phyloP scores from a whole-genome alignment of 352 stramenopile species.

The Pythium monospermum region DNA sequence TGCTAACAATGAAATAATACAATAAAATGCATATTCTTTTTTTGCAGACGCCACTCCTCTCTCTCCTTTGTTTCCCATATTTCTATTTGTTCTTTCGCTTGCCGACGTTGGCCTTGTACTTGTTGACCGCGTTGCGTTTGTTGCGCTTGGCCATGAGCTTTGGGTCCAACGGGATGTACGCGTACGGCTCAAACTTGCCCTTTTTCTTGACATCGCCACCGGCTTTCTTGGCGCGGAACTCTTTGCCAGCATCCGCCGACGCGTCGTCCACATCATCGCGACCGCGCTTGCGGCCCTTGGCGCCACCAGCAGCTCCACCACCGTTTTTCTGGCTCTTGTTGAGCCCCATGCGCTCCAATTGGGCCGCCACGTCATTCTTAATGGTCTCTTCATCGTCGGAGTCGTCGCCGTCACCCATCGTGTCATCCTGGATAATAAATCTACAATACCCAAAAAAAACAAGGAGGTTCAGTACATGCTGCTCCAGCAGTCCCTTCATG shows the following conservation, averaged over 20 bases:
- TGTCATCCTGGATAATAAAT: constrained; percentile 74
- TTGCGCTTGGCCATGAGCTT: constrained; percentile 91
- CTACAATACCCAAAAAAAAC: too few species aligned
- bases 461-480: too few species aligned
- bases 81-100: constrained; percentile 63
- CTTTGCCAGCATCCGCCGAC: constrained; percentile 64
- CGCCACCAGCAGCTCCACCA: too few species aligned
- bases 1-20: constrained; percentile 10
- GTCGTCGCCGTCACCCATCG: constrained; percentile 59
- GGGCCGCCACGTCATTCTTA: constrained; percentile 75
- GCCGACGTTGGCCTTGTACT: constrained; percentile 72
- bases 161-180: constrained; percentile 96
- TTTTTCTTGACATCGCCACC: constrained; percentile 96
- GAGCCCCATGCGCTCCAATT: constrained; percentile 82
- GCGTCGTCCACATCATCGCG: constrained; percentile 51
- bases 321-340: constrained; percentile 36
- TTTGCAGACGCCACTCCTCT: too few species aligned
- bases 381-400: constrained; percentile 63
- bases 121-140: constrained; percentile 73
- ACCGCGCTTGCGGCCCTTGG: constrained; percentile 35
- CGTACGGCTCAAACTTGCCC: constrained; percentile 96
- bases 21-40: background rate
- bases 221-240: constrained; percentile 95
- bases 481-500: too few species aligned
- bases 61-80: too few species aligned